These are phyloP conservation scores for Esteya vermicola DNA, from an alignment of 2,329 filamentous ascomycete genomes.

Conservation along the genomic window DNA sequence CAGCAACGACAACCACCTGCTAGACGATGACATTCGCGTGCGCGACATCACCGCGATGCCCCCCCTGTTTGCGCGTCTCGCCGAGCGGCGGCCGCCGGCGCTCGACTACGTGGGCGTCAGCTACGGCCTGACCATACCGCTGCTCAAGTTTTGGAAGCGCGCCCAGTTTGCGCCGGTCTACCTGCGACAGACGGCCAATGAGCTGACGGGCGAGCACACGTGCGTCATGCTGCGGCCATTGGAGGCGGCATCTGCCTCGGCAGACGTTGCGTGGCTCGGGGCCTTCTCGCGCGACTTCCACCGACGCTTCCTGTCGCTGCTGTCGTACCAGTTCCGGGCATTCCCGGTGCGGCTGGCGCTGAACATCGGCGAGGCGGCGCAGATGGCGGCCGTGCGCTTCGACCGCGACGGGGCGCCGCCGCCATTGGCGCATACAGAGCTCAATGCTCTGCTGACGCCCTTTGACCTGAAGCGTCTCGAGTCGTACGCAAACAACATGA, in stretches of 20 bases:
- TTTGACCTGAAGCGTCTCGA: constrained; percentile 93
- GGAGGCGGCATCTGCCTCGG: not conserved
- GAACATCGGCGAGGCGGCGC: constrained; percentile 74
- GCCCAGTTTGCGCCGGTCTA: constrained; percentile 80
- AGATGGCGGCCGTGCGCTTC: constrained; percentile 15
- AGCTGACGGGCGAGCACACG: constrained; percentile 92
- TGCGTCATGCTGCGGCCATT: constrained; percentile 92
- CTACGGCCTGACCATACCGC: constrained; percentile 72
- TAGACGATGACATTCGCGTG: constrained; percentile 79
- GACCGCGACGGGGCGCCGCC: constrained; percentile 25
- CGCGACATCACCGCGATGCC: constrained; percentile 87
- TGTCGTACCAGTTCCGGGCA: constrained; percentile 82
- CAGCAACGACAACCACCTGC: too few species aligned
- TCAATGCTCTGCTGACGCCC: constrained; percentile 69
- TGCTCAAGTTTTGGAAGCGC: constrained; percentile 97
- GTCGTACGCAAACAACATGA: constrained; percentile 89
- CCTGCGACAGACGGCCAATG: constrained; percentile 84
- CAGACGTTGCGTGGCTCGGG: constrained; percentile 54
- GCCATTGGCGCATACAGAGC: constrained; percentile 55
- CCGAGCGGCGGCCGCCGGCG: constrained; percentile 62
- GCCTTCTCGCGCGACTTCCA: constrained; percentile 92
- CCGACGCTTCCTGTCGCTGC: constrained; percentile 73
- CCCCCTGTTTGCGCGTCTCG: constrained; percentile 77
- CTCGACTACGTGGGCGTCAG: constrained; percentile 94
- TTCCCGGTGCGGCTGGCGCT: constrained; percentile 70